phyloP scores from a whole-genome alignment of 1,284 basidiomycete genomes.

The Heterobasidion annosum region DNA sequence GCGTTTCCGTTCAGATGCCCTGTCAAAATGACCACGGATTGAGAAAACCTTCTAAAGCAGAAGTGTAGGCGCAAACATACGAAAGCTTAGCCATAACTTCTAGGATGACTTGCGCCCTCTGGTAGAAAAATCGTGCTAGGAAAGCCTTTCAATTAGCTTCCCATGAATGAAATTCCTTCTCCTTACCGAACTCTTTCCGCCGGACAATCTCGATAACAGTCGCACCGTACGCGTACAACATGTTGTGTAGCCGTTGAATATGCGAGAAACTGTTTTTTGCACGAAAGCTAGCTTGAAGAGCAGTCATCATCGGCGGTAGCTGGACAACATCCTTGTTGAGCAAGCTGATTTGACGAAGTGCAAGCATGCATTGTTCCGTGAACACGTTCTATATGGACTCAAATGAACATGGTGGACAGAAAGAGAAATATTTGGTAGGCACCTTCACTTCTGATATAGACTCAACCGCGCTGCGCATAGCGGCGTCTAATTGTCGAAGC shows the following conservation, averaged over 20 bases:
- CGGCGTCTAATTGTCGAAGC: conserved; percentile 43
- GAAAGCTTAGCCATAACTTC: conserved; percentile 80
- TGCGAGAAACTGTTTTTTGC: conserved; percentile 83
- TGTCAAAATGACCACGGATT: conserved; percentile 16
- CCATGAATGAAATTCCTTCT: not conserved
- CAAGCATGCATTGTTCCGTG: conserved; percentile 59
- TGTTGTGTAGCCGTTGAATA: conserved; percentile 80
- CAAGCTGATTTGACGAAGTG: conserved; percentile 62
- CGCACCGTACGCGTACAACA: conserved; percentile 90
- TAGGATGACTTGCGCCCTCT: conserved; percentile 67
- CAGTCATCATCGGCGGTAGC: conserved; percentile 51
- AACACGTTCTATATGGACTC: conserved; percentile 53
- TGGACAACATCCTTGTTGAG: conserved; percentile 72
- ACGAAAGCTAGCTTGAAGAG: conserved; percentile 62
- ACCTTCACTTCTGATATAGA: conserved; percentile 51
- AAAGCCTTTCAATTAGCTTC: not conserved
- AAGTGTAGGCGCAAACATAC: conserved; percentile 30
- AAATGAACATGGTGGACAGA: conserved; percentile 2
- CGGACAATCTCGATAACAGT: conserved; percentile 88
- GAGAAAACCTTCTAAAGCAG: not conserved
- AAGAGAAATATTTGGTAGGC: conserved; percentile 16
- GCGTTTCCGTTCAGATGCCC: conserved; percentile 65
- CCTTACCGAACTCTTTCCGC: conserved; percentile 77
- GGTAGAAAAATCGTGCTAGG: conserved; percentile 68
- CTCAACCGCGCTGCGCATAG: conserved; percentile 50